Percentiles rank a stretch among this genome's conserved stretches.
Evolutionary conservation across 1,284 basidiomycete species (phyloP).

Genomic region (Rhodotorula sp.): DNA sequence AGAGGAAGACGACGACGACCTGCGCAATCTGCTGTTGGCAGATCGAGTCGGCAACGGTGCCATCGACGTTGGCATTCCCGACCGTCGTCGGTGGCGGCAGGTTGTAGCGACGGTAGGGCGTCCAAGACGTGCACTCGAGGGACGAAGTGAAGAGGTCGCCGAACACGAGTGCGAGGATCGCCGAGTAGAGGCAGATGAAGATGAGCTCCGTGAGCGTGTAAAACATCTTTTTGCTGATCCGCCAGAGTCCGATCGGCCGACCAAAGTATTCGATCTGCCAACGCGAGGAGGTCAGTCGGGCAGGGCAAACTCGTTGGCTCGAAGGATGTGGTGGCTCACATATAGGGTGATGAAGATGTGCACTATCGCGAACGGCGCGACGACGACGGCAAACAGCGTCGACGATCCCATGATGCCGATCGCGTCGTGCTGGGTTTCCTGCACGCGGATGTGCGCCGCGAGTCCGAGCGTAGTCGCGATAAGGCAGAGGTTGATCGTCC

Average conservation of each 20-base stretch:
- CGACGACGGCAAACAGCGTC: conserved; percentile 80
- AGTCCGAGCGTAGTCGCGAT: conserved; percentile 75
- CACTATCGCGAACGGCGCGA: conserved; percentile 75
- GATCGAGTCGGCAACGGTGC: conserved; percentile 54
- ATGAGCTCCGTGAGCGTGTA: conserved; percentile 61
- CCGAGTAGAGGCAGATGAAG: conserved; percentile 81
- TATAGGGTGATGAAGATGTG: conserved; percentile 77
- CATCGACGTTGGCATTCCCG: conserved; percentile 61
- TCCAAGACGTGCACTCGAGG: conserved; percentile 64
- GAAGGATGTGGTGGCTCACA: conserved; percentile 27
- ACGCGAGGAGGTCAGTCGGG: background rate
- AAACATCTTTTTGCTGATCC: conserved; percentile 53
- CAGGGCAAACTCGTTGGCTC: too few relatives aligned
- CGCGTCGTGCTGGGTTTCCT: conserved; percentile 58
- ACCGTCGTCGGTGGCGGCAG: conserved; percentile 58
- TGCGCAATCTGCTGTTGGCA: conserved; percentile 70
- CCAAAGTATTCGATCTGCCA: conserved; percentile 82
- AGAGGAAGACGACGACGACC: conserved; percentile 58
- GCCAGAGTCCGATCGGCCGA: conserved; percentile 83
- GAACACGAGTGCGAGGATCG: conserved; percentile 79
- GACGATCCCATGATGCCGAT: conserved; percentile 73
- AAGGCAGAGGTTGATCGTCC: conserved; percentile 77
- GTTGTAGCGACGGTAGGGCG: conserved; percentile 38
- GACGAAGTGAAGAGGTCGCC: conserved; percentile 88
- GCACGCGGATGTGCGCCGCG: conserved; percentile 67